phyloP scores from a whole-genome alignment of 331 rosid genomes.

The Malus hybrid region DNA sequence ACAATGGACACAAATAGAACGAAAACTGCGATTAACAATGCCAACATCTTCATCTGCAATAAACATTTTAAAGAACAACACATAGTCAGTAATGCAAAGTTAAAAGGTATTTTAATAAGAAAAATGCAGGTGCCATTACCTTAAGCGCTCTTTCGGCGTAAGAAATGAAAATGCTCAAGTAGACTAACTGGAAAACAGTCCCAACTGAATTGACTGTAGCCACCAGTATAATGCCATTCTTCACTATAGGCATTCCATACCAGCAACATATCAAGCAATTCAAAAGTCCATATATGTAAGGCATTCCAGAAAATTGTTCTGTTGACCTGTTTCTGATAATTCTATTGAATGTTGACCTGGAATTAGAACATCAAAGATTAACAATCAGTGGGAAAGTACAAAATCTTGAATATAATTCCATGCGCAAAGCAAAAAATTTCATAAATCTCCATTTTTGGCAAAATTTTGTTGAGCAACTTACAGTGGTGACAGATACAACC shows the following conservation, averaged over 20 bases:
- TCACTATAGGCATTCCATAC: slow-evolving; percentile 66
- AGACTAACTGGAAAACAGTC: slow-evolving; percentile 62
- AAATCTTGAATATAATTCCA: no score
- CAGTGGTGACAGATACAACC: slow-evolving; percentile 82
- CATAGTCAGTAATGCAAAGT: not conserved
- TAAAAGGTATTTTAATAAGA: not conserved
- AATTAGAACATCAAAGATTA: not conserved
- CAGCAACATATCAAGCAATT: slow-evolving; percentile 76
- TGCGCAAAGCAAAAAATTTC: not conserved
- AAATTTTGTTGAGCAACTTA: slow-evolving; percentile 30
- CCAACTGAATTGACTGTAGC: slow-evolving; percentile 68
- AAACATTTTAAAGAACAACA: slow-evolving; percentile 1
- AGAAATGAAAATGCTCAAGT: slow-evolving; percentile 44
- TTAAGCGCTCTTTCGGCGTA: slow-evolving; percentile 45
- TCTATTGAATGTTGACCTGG: slow-evolving; percentile 83
- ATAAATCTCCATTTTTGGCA: not conserved
- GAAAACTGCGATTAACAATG: slow-evolving; percentile 42
- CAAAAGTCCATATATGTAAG: slow-evolving; percentile 63
- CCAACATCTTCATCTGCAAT: slow-evolving; percentile 57
- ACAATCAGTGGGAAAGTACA: not conserved
- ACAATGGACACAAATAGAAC: slow-evolving; percentile 38
- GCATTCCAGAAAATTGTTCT: slow-evolving; percentile 82
- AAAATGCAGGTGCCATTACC: slow-evolving; percentile 23
- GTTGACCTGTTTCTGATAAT: slow-evolving; percentile 68
- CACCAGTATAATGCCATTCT: slow-evolving; percentile 46